Base-by-base conservation (phyloP, 2,329 filamentous ascomycete genomes). In the Trichoderma citrinoviride region DNA sequence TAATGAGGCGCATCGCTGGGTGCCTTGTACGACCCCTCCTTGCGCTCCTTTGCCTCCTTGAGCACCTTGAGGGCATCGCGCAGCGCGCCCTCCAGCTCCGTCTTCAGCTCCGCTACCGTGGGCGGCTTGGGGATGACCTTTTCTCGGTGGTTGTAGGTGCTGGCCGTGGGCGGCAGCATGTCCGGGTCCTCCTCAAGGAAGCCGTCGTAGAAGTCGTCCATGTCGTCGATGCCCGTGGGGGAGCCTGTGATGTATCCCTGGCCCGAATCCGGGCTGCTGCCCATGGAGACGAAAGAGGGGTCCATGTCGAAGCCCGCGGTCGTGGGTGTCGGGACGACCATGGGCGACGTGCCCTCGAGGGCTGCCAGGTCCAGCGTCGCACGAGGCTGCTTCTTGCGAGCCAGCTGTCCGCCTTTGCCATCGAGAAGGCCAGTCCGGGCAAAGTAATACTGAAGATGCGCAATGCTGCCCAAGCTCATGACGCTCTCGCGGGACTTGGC, bases 391-490 rank as follows among this genome's bases (percentile, higher is more conserved):
- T 85, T 88, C 75, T 89, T 90, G 72, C 90, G 90, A 23, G 91
- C 89, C 66, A 96, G 80, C 75, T 96, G 90, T 61, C 87, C 95
- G 41, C 93, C 94, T 75, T 97, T 97, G 64, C 94, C 93, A 73
- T 99, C 95, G 57, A 99, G 80, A 68, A 99, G 79, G 6, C 95
- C 95, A 0, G 95, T 99, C 66, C 95, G 85, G 41, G 95, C 94
- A 80, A 99, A 99, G 79, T 98, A 99, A 79, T 98, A 97, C 77
- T 99, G 95, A 73, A 99, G 82, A 79, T 99, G 95, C 64, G 93
- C 92, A 72, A 99, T 99, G 77, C 93, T 97, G 62, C 95, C 95
- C 67, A 99, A 80, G 73, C 92, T 97, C 86, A 98, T 90, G 69
- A 99, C 95, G 74, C 93, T 97, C 76, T 99, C 94, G 68, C 95